Base-by-base conservation (phyloP, 129 eudicot species). In the Helichrysum umbraculigerum region DNA sequence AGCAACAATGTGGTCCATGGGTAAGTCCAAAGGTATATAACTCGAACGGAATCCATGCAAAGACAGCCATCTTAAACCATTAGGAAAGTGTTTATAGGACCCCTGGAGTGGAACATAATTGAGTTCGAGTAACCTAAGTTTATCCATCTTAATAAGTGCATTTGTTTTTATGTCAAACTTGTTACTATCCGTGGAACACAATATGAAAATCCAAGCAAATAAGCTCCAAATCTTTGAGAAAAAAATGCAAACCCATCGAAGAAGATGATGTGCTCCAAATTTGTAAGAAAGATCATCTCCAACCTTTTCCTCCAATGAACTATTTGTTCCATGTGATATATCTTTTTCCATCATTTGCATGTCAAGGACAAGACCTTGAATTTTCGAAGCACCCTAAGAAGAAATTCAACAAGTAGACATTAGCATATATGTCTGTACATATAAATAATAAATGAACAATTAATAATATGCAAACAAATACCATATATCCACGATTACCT, bases 91-190 rank as follows among this genome's bases (percentile, higher is more conserved):
- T 12, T 39, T 47, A 47, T 64, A 71, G 58, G 69, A 33, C 47
- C 85, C 85, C 16, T 12, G 11, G 25, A 76, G 65, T 64, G 57
- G 62, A 65, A 72, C 85, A 42, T 82, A 54, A 17, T 77, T 66
- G 21, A 76, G 81, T 37, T 51, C 60, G 15, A 81, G 72, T 32
- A 81, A 17, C 51, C 50, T 81, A 22, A 81, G 32, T 15, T 76
- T 70, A 19, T 28, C 3, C 78, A 81, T 81, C 50, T 28, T 7
- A 50, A 19, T 32, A 34, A 81, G 72, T 15, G 78, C 74, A 42
- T 41, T 29, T 64, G 73, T 71, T 42, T 42, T 42, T 42, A 42
- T 42, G 50, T 10, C 14, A 42, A 0, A 14, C 14, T 42, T 42
- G 50, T 10, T 42, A 10, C 50, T 10, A 42, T 42, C 14, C 50